Conservation (phyloP, 768 basidiomycete species). For the Lactarius evosmus region DNA sequence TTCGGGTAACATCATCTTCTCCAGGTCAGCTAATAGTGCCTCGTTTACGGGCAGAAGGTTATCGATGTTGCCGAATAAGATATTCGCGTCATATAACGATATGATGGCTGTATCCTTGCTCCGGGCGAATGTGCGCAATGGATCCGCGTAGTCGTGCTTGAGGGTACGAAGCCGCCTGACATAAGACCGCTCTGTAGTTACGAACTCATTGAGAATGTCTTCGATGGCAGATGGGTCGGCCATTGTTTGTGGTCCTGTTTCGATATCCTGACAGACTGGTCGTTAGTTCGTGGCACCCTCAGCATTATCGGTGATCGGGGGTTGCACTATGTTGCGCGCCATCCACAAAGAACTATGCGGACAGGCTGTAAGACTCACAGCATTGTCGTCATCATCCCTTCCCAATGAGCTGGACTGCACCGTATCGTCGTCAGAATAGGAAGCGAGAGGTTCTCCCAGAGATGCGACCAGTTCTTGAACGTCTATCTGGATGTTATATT, state of each 20-base stretch:
- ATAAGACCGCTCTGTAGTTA: conserved; percentile 87
- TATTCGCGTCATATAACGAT: conserved; percentile 86
- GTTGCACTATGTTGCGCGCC: neutral
- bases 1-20: conserved; percentile 67
- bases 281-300: conserved; percentile 1
- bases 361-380: conserved; percentile 29
- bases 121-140: conserved; percentile 79
- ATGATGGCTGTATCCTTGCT: conserved; percentile 85
- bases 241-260: conserved; percentile 52
- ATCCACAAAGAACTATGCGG: neutral
- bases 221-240: conserved; percentile 63
- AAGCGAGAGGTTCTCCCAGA: conserved; percentile 62
- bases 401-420: conserved; percentile 41
- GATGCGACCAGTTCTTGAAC: conserved; percentile 55
- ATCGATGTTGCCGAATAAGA: conserved; percentile 92
- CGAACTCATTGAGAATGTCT: conserved; percentile 80
- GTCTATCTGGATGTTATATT: conserved; percentile 12
- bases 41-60: conserved; percentile 86
- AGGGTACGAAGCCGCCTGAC: conserved; percentile 78
- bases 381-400: conserved; percentile 33
- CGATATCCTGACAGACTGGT: neutral
- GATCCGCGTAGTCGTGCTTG: conserved; percentile 88
- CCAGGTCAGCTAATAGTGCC: conserved; percentile 78
- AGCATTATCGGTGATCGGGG: neutral
- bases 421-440: conserved; percentile 45